Evolutionary conservation across 2,329 filamentous ascomycete genomes (phyloP), one percentile per base, ranked within the genome.

Genomic region (Scedosporium dehoogii): DNA sequence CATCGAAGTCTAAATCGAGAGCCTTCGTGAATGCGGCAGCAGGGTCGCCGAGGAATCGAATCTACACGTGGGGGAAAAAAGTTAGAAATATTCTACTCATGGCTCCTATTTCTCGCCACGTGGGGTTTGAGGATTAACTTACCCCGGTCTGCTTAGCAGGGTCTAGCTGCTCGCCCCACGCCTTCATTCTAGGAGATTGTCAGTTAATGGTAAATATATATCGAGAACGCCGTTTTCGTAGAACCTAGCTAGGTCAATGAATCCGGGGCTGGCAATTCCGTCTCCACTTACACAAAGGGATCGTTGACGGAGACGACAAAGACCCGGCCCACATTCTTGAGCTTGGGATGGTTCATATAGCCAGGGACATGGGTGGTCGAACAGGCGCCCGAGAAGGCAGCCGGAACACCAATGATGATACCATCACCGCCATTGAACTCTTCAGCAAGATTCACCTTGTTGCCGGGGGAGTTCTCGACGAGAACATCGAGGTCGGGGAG

Each of bases 291-390:
- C 90, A 96, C 92, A 73, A 97, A 97, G 21, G 92, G 85, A 73
- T 97, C 93, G 73, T 97, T 97, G 72, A 97, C 92, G 16, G 90
- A 87, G 63, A 97, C 86, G 48, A 97, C 91, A 70, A 96, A 96
- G 56, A 96, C 90, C 70, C 89, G 81, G 58, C 92, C 92, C 33
- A 90, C 91, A 64, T 87, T 81, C 77, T 90, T 90, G 68, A 96
- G 81, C 73, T 87, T 85, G 62, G 87, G 82, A 72, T 91, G 89
- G 71, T 85, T 86, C 74, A 97, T 88, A 77, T 92, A 97, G 62
- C 90, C 89, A 0, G 93, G 93, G 56, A 97, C 81, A 73, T 97
- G 93, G 65, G 73, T 78, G 70, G 78, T 76, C 56, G 82, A 85
- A 77, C 81, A 84, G 29, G 78, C 79, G 27, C 77, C 76, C 1